Evolutionary conservation across 495 filamentous ascomycete species (phyloP).

Genomic region (Amphirosellinia nigrospora): DNA sequence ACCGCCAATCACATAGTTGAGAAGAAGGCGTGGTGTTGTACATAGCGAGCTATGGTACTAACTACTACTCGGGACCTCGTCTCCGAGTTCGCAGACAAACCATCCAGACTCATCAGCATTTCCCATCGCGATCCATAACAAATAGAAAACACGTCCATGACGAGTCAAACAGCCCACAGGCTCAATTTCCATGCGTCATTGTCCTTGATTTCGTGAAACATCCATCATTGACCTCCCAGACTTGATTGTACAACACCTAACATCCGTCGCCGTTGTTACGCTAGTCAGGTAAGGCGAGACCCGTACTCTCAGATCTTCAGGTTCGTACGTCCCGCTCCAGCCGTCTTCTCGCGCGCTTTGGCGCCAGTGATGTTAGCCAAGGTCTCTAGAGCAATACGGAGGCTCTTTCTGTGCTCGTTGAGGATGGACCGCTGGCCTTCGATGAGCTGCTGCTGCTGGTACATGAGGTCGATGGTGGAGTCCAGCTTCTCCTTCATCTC

Average conservation of each 20-base stretch:
- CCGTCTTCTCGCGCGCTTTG: background rate
- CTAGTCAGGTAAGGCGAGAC: too few relatives aligned
- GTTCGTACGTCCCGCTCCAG: background rate
- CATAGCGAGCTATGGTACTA: background rate
- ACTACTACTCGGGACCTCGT: background rate
- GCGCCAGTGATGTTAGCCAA: constrained; percentile 15
- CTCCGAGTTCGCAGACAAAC: background rate
- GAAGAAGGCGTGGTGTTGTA: background rate
- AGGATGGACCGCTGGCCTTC: constrained; percentile 14
- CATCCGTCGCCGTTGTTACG: background rate
- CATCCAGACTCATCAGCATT: background rate
- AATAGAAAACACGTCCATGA: background rate
- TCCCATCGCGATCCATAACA: background rate
- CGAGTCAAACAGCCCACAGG: background rate
- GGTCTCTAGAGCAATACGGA: constrained; percentile 10
- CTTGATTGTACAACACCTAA: background rate
- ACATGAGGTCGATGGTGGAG: background rate
- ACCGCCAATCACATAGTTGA: background rate
- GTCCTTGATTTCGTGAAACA: background rate
- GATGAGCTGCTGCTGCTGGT: constrained; percentile 18
- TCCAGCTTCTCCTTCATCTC: constrained; percentile 13
- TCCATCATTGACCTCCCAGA: background rate
- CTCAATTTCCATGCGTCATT: background rate
- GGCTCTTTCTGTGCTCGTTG: constrained; percentile 5
- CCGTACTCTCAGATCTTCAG: constrained; percentile 4